phyloP scores from a whole-genome alignment of 2,329 filamentous ascomycete species.

The Botryosphaeria agaves region DNA sequence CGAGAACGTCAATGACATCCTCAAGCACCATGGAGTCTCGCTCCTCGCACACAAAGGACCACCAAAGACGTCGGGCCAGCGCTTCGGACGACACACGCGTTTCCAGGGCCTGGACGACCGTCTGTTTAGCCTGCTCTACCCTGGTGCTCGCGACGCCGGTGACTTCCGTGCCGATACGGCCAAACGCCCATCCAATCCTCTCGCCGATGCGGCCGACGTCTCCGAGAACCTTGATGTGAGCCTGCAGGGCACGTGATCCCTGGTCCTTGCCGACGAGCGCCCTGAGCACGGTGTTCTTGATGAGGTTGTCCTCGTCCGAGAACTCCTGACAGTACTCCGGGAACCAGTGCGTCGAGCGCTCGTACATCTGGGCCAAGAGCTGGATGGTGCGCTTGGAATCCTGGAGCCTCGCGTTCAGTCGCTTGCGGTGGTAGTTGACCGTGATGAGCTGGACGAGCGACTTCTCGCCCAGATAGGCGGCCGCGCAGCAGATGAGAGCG shows the following conservation, averaged over 20 bases:
- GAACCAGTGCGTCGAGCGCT: constrained; percentile 63
- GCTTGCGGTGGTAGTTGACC: constrained; percentile 56
- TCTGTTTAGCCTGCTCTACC: constrained; percentile 10
- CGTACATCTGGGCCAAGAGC: constrained; percentile 59
- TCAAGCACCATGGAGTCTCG: constrained; percentile 9
- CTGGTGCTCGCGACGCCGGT: constrained; percentile 72
- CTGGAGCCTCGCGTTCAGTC: constrained; percentile 55
- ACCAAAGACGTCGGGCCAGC: constrained; percentile 15
- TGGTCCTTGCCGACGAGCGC: constrained; percentile 35
- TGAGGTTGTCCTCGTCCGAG: constrained; percentile 61
- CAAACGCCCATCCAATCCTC: constrained; percentile 71
- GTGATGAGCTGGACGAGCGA: constrained; percentile 54
- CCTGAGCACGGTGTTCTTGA: constrained; percentile 58
- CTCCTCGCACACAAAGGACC: constrained; percentile 13
- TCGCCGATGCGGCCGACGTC: constrained; percentile 50
- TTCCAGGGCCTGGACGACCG: constrained; percentile 13
- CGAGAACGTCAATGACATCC: constrained; percentile 14
- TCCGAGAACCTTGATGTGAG: constrained; percentile 46
- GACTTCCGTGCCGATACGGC: constrained; percentile 71
- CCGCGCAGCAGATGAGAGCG: constrained; percentile 42
- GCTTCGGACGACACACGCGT: constrained; percentile 12
- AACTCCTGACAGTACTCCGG: constrained; percentile 74
- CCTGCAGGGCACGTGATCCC: too few relatives aligned
- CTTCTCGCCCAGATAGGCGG: constrained; percentile 50
- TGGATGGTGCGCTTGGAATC: constrained; percentile 61